A percentile compares a stretch with the other conserved stretches of the same genome.
Conservation (phyloP, 2,329 filamentous ascomycete genomes). For the Eurotiales sp. region DNA sequence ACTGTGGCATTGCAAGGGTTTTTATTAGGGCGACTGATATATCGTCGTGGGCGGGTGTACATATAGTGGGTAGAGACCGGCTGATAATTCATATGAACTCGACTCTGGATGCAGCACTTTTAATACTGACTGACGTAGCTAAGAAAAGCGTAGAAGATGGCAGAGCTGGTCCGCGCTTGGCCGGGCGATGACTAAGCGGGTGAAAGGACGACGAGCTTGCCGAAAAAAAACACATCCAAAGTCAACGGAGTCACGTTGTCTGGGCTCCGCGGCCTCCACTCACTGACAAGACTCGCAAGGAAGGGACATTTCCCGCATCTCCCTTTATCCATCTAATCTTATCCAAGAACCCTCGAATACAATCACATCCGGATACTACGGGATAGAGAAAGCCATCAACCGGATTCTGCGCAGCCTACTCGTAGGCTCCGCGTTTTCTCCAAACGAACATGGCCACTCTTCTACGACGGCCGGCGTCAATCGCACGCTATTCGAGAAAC, state of each 20-base stretch:
- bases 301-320: not conserved
- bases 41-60: not conserved
- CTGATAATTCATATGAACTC: not conserved
- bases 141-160: not conserved
- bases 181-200: slow-evolving; percentile 11
- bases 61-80: not conserved
- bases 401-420: slow-evolving; percentile 18
- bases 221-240: slow-evolving; percentile 7
- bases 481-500: slow-evolving; percentile 60
- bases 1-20: not conserved
- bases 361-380: not conserved
- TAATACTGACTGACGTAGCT: not conserved
- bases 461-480: slow-evolving; percentile 62
- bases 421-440: slow-evolving; percentile 21
- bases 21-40: not conserved
- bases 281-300: no score
- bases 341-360: not conserved
- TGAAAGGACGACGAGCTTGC: slow-evolving; percentile 1
- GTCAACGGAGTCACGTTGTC: not conserved
- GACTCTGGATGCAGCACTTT: not conserved
- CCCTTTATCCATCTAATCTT: not conserved
- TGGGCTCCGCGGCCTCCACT: not conserved
- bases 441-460: slow-evolving; percentile 60
- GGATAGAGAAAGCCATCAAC: not conserved
- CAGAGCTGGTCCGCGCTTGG: not conserved